phyloP scores from a whole-genome alignment of 2,329 filamentous ascomycete species.

The Cordyceps militaris region DNA sequence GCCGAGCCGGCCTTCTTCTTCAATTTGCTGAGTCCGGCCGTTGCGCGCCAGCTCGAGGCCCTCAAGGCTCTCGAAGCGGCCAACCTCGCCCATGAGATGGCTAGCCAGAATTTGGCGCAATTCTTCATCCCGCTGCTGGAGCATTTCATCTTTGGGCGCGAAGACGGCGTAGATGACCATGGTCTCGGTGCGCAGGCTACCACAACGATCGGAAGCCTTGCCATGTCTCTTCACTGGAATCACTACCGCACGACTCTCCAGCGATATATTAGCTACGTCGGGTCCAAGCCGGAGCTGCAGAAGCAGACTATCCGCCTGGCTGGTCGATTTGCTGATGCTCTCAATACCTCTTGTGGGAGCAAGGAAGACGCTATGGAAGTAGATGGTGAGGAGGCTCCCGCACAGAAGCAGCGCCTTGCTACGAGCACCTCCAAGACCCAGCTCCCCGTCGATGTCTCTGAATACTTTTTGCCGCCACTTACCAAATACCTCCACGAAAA shows the following conservation, averaged over 20 bases:
- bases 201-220: slow-evolving; percentile 68
- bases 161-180: slow-evolving; percentile 67
- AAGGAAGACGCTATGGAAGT: slow-evolving; percentile 37
- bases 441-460: slow-evolving; percentile 63
- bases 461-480: slow-evolving; percentile 70
- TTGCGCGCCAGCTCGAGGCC: slow-evolving; percentile 77
- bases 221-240: slow-evolving; percentile 76
- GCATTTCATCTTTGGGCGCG: slow-evolving; percentile 83
- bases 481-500: slow-evolving; percentile 87
- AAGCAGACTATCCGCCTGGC: slow-evolving; percentile 81
- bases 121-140: slow-evolving; percentile 89
- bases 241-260: slow-evolving; percentile 82
- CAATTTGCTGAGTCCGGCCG: slow-evolving; percentile 85
- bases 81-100: slow-evolving; percentile 56
- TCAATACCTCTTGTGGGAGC: slow-evolving; percentile 46
- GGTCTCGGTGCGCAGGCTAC: slow-evolving; percentile 82
- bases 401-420: slow-evolving; percentile 39
- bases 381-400: slow-evolving; percentile 24
- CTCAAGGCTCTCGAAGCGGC: slow-evolving; percentile 68
- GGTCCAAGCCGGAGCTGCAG: slow-evolving; percentile 71
- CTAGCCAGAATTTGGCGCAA: slow-evolving; percentile 71
- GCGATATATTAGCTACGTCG: slow-evolving; percentile 75
- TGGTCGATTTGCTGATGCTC: slow-evolving; percentile 70
- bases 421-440: slow-evolving; percentile 62
- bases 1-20: slow-evolving; percentile 72